Conservation (phyloP, 1,284 basidiomycete species). For the Fomitopsis palustris region DNA sequence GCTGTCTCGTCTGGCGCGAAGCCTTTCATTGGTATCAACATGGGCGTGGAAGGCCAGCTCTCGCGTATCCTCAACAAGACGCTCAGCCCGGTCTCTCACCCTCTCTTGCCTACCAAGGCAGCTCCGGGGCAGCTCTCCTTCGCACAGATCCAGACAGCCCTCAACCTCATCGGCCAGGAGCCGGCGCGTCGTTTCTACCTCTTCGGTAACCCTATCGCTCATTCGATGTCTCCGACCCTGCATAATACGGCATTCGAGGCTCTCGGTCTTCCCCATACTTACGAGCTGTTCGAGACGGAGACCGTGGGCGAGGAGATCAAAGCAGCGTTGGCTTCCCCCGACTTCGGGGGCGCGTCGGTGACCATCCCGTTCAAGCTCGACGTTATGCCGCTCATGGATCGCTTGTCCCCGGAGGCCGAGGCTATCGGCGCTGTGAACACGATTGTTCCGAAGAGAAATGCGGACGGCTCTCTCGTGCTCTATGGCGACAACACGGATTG, state of each 20-base stretch:
- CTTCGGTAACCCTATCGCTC: conserved; percentile 85
- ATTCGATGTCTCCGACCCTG: conserved; percentile 89
- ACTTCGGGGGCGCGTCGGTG: conserved; percentile 94
- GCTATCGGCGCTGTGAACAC: conserved; percentile 94
- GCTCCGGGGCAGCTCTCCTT: conserved; percentile 94
- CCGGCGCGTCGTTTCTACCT: conserved; percentile 77
- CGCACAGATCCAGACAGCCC: conserved; percentile 77
- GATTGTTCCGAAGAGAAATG: conserved; percentile 54
- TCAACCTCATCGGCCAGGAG: conserved; percentile 79
- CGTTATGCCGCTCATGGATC: conserved; percentile 77
- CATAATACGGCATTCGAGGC: conserved; percentile 88
- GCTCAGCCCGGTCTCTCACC: conserved; percentile 90
- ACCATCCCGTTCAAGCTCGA: conserved; percentile 94
- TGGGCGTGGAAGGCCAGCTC: conserved; percentile 87
- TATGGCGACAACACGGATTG: conserved; percentile 94
- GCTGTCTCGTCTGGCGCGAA: conserved; percentile 46
- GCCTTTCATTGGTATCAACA: conserved; percentile 93
- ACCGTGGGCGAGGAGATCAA: conserved; percentile 66
- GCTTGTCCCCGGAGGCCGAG: conserved; percentile 74
- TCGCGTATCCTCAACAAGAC: conserved; percentile 86
- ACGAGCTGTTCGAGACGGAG: conserved; percentile 75
- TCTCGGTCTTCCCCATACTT: conserved; percentile 82
- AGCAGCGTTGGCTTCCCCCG: conserved; percentile 56
- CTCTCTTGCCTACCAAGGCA: conserved; percentile 76
- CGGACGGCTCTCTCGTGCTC: conserved; percentile 50